These are phyloP conservation scores for Psilocybe subaeruginosa DNA, from an alignment of 768 basidiomycete species.

Conservation along the genomic window DNA sequence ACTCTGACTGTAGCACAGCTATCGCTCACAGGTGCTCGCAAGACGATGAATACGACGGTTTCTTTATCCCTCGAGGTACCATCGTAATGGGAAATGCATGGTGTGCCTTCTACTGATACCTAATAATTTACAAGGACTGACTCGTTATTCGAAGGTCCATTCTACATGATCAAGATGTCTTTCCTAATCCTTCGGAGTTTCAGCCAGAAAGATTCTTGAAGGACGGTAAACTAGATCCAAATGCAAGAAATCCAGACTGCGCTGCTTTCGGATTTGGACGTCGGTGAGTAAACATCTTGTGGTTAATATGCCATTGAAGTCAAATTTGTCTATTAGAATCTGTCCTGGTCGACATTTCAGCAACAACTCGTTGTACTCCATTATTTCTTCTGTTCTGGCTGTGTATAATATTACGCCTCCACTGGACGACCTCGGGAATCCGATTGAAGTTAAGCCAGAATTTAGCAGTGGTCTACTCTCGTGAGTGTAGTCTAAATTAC, in stretches of 20 bases:
- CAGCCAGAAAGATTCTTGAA: conserved; percentile 34
- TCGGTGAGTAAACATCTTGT: conserved; percentile 20
- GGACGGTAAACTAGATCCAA: conserved; percentile 22
- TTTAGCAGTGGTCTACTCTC: conserved; percentile 6
- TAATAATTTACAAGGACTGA: not conserved
- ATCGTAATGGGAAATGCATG: conserved; percentile 33
- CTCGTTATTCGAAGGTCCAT: conserved; percentile 15
- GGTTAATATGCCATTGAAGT: too few relatives aligned
- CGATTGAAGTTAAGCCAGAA: conserved; percentile 1
- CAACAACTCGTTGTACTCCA: conserved; percentile 18
- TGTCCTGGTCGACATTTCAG: conserved; percentile 23
- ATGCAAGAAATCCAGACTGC: conserved; percentile 25
- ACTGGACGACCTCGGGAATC: conserved; percentile 13
- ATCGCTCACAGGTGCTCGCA: conserved; percentile 27
- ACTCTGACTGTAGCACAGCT: conserved; percentile 7
- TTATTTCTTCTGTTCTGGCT: conserved; percentile 18
- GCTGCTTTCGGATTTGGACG: conserved; percentile 37
- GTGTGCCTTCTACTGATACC: conserved; percentile 11
- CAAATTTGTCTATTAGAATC: conserved; percentile 3
- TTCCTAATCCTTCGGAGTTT: conserved; percentile 36
- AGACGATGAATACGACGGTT: conserved; percentile 32
- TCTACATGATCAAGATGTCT: conserved; percentile 39
- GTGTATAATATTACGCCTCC: conserved; percentile 19
- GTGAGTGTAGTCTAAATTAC: not conserved
- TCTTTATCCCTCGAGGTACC: conserved; percentile 31